Base-by-base conservation (phyloP, 768 basidiomycete species). In the Tulasnella sp. region DNA sequence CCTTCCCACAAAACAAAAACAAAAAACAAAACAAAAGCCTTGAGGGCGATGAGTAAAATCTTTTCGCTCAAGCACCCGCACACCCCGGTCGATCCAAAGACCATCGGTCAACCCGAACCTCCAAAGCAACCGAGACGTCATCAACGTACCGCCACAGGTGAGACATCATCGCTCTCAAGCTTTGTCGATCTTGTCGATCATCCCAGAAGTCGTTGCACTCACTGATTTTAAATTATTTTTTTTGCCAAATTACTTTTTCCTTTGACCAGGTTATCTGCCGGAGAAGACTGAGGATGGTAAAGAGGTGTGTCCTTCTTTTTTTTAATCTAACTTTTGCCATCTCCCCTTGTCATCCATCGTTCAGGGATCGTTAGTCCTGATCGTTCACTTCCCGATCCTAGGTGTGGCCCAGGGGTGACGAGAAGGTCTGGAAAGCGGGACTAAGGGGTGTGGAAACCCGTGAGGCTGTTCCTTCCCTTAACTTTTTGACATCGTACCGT, bases 401-500 rank as follows among this genome's bases (percentile, higher is more conserved):
- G 68, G 83, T 84, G 70, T 92, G 88, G 88, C 88, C 88, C 30
- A 76, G 75, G 62, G 88, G 88, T 42, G 84, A 91, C 10, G 87
- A 75, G 76, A 55, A 15, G 2, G 53, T 57, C 9, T 64, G 65
- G 64, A 64, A 65, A 48, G 44, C 58, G n/a, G 64, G 62, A n/a
- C 60, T 66, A 4, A 51, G 60, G 22, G 53, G 49, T 19, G 62
- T 60, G 2, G 59, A 63, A 24, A 59, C 57, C 25, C 53, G 62
- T 64, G 34, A 21, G 60, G 24, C 7, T 30, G 41, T 45, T 11
- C n/a, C n/a, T n/a, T 7, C 10, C 24, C 10, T 21, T 48, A 7
- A n/a, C n/a, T 10, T 19, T 48, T 19, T 19, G 24, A 5, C 10
- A 48, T 25, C n/a, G 7, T 25, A 7, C 46, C 8, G 19, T 43